These are phyloP conservation scores for Didymella sp. DNA, from an alignment of 2,329 filamentous ascomycete species.

Conservation along the genomic window DNA sequence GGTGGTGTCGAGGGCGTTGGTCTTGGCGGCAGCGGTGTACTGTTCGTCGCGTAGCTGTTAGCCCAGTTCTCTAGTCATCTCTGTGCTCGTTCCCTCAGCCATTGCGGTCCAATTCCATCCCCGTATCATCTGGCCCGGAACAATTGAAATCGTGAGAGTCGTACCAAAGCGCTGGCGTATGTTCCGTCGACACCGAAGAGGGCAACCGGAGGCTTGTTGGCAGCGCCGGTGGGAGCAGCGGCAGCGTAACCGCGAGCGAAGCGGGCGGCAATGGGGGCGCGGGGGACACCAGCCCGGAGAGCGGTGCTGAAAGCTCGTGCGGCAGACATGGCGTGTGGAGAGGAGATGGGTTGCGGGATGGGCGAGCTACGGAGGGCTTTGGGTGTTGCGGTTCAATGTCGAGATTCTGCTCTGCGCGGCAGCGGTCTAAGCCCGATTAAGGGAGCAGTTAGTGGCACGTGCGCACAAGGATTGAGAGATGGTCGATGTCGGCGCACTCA, in stretches of 20 bases:
- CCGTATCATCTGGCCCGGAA: slow-evolving; percentile 23
- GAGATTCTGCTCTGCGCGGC: slow-evolving; percentile 19
- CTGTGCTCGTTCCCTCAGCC: slow-evolving; percentile 14
- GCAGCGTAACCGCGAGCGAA: slow-evolving; percentile 77
- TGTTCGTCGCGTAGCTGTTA: slow-evolving; percentile 53
- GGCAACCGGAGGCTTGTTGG: slow-evolving; percentile 84
- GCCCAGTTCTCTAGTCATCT: slow-evolving; percentile 24
- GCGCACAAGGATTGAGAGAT: background rate
- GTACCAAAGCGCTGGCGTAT: slow-evolving; percentile 97
- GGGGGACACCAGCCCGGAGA: slow-evolving; percentile 62
- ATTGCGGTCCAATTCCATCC: slow-evolving; percentile 32
- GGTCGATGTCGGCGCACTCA: background rate
- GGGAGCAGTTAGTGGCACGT: background rate
- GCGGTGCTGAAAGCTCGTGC: slow-evolving; percentile 63
- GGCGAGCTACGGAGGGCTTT: slow-evolving; percentile 34
- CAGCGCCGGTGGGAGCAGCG: slow-evolving; percentile 62
- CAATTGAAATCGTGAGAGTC: slow-evolving; percentile 47
- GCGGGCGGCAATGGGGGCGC: slow-evolving; percentile 67
- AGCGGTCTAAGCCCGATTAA: slow-evolving; percentile 17
- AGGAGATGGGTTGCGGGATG: slow-evolving; percentile 47
- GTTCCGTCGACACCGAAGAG: slow-evolving; percentile 97
- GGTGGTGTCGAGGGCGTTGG: slow-evolving; percentile 81
- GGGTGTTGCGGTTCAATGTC: slow-evolving; percentile 21
- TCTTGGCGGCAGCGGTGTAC: slow-evolving; percentile 97
- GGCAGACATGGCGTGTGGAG: slow-evolving; percentile 61